Conservation (phyloP, 176 grass and related monocot species). For the Triticum timopheevii region DNA sequence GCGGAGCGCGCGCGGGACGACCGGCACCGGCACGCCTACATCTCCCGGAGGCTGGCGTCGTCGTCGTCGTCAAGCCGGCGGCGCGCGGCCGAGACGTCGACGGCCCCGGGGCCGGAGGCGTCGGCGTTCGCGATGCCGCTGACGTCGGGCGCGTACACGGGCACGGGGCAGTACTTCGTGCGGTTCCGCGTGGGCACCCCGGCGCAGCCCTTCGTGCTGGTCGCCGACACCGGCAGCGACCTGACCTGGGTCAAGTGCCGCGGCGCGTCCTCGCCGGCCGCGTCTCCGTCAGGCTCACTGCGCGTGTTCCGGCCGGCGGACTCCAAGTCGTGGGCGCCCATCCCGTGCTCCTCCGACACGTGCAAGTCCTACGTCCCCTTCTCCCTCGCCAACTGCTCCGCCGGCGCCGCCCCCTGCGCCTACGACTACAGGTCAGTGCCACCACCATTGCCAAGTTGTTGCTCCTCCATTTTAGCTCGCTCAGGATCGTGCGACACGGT, state of each 20-base stretch:
- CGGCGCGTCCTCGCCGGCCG: background rate
- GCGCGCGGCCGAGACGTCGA: background rate
- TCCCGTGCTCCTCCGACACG: slow-evolving; percentile 57
- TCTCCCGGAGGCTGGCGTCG: slow-evolving; percentile 10
- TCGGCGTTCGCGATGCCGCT: slow-evolving; percentile 78
- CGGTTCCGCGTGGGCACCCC: slow-evolving; percentile 86
- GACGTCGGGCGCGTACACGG: slow-evolving; percentile 68
- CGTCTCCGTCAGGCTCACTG: background rate
- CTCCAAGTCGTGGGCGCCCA: slow-evolving; percentile 50
- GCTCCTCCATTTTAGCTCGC: background rate
- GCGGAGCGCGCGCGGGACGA: slow-evolving; percentile 26
- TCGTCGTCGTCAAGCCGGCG: background rate
- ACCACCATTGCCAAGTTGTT: background rate
- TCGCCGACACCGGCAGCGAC: slow-evolving; percentile 96
- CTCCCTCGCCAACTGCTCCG: slow-evolving; percentile 64
- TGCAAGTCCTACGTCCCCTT: slow-evolving; percentile 60
- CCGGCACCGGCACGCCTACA: slow-evolving; percentile 38
- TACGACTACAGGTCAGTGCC: slow-evolving; percentile 67
- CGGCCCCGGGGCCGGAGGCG: slow-evolving; percentile 5
- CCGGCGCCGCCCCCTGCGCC: slow-evolving; percentile 37
- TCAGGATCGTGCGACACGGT: slow-evolving; percentile 12
- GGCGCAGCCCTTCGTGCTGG: slow-evolving; percentile 69
- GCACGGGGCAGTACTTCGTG: slow-evolving; percentile 82
- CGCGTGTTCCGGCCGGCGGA: slow-evolving; percentile 41
- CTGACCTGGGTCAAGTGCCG: slow-evolving; percentile 97